Evolutionary conservation across 2,329 filamentous ascomycete genomes (phyloP).

Genomic region (Apiospora marii): DNA sequence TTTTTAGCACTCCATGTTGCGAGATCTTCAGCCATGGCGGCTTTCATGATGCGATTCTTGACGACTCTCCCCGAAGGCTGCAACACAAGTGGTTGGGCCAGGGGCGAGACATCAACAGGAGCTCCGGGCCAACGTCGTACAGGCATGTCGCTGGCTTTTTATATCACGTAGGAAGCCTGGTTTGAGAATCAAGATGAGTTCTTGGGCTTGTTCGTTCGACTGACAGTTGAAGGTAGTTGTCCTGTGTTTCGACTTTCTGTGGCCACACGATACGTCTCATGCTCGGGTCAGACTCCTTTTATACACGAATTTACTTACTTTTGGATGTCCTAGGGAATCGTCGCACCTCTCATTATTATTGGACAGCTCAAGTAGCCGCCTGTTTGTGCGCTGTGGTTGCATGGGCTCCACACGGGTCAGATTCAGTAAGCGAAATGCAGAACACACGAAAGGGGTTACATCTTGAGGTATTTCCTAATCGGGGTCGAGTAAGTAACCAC

Average conservation of each 20-base stretch:
- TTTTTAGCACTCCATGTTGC: background rate
- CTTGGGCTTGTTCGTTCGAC: too few relatives aligned
- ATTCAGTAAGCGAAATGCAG: background rate
- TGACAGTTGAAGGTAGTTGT: background rate
- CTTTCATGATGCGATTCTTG: conserved; percentile 5
- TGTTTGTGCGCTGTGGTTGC: too few relatives aligned
- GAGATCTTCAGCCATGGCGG: background rate
- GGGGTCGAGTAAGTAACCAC: background rate
- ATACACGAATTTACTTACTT: too few relatives aligned
- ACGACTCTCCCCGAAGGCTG: background rate
- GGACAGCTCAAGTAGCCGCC: background rate
- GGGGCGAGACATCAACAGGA: background rate
- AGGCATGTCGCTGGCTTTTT: background rate
- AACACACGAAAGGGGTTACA: background rate
- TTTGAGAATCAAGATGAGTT: too few relatives aligned
- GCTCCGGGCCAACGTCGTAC: background rate
- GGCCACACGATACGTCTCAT: too few relatives aligned
- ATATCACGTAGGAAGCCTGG: too few relatives aligned
- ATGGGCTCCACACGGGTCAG: background rate
- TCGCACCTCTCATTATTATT: too few relatives aligned
- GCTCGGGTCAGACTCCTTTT: background rate
- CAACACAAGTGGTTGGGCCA: background rate
- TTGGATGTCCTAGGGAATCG: too few relatives aligned
- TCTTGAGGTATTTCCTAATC: background rate
- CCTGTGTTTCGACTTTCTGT: too few relatives aligned